These are phyloP conservation scores for Tulasnella sp. DNA, from an alignment of 768 basidiomycete genomes.

Conservation along the genomic window DNA sequence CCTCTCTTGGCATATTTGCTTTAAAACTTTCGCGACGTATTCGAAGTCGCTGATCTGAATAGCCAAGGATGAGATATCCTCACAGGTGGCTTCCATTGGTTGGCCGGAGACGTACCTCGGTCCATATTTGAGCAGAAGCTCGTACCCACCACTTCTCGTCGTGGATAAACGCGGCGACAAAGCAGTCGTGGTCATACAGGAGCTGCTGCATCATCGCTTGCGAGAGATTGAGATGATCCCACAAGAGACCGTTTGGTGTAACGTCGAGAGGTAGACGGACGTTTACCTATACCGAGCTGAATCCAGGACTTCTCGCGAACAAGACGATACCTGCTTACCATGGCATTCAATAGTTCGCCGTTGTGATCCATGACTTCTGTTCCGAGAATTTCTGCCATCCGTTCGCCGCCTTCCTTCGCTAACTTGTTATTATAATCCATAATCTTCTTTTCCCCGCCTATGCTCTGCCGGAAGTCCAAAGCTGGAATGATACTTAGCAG, in stretches of 20 bases:
- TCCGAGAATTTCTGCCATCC: constrained; percentile 61
- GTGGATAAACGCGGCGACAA: constrained; percentile 30
- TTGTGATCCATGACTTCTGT: constrained; percentile 66
- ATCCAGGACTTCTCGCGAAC: not conserved
- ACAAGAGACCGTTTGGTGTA: not conserved
- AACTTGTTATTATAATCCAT: constrained; percentile 69
- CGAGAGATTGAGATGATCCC: not conserved
- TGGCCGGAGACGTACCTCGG: constrained; percentile 31
- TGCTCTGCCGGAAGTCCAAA: constrained; percentile 67
- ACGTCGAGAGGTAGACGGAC: constrained; percentile 37
- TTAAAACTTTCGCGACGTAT: constrained; percentile 21
- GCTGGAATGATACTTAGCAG: constrained; percentile 65
- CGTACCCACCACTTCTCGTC: constrained; percentile 35
- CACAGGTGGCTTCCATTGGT: not conserved
- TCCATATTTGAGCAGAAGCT: constrained; percentile 36
- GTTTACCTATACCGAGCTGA: constrained; percentile 32
- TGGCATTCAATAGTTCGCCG: constrained; percentile 64
- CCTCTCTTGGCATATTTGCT: constrained; percentile 14
- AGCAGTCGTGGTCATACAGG: constrained; percentile 4
- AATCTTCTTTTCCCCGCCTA: constrained; percentile 78
- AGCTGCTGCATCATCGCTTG: constrained; percentile 12
- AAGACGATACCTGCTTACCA: constrained; percentile 54
- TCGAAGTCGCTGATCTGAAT: constrained; percentile 35
- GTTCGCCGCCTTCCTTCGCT: constrained; percentile 66
- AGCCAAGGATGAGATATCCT: not conserved